phyloP scores from a whole-genome alignment of 306 rosid species.

The Mucuna pruriens region DNA sequence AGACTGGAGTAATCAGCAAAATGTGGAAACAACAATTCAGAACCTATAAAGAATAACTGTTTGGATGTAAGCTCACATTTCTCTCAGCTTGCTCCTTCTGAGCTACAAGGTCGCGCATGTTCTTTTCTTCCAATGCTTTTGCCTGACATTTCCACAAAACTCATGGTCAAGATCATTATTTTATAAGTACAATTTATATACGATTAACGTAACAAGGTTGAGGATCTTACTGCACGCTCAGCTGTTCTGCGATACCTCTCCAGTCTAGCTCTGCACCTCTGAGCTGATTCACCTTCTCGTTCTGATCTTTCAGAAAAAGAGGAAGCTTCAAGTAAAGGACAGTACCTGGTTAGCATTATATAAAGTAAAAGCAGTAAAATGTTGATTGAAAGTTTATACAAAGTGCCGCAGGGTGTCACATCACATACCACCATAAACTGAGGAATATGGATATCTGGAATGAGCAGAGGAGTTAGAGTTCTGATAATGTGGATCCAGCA shows the following conservation, averaged over 20 bases:
- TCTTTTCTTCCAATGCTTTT: constrained; percentile 92
- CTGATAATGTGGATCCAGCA: constrained; percentile 63
- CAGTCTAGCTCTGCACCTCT: constrained; percentile 93
- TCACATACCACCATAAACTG: constrained; percentile 67
- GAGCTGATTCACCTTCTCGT: constrained; percentile 86
- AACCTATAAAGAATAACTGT: constrained; percentile 7
- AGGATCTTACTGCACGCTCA: constrained; percentile 84
- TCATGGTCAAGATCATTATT: constrained; percentile 35
- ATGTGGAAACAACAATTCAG: constrained; percentile 32
- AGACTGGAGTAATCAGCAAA: constrained; percentile 38
- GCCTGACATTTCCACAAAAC: constrained; percentile 63
- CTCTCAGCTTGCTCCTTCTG: constrained; percentile 94
- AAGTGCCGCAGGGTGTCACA: constrained; percentile 19
- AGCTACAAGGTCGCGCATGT: constrained; percentile 79
- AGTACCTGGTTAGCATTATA: constrained; percentile 33
- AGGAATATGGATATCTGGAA: constrained; percentile 61
- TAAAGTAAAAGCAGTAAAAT: constrained; percentile 26
- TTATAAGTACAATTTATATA: constrained; percentile 10
- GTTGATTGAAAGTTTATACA: constrained; percentile 33
- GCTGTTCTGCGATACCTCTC: constrained; percentile 93
- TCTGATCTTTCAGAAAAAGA: constrained; percentile 67
- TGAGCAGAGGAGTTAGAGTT: constrained; percentile 45
- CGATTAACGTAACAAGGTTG: constrained; percentile 27
- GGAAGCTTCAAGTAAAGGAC: constrained; percentile 50
- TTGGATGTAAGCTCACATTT: constrained; percentile 55